Evolutionary conservation across 1,284 basidiomycete genomes (phyloP).

Genomic region (Ustilago loliicola): DNA sequence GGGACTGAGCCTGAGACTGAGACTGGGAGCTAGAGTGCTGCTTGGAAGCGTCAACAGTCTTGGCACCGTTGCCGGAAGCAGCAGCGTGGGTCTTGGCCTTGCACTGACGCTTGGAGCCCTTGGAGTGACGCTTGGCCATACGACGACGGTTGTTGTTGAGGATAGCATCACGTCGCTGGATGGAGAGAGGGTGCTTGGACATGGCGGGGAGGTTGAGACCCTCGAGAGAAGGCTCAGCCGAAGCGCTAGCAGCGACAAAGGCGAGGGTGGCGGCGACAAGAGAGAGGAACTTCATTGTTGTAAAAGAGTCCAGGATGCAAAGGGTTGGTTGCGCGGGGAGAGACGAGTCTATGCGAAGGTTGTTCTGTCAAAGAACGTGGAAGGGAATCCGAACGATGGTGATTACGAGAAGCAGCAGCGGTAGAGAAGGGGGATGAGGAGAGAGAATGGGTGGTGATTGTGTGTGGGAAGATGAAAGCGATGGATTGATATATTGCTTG

Average conservation of each 20-base stretch:
- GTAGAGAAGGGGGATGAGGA: background rate
- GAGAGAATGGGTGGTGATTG: background rate
- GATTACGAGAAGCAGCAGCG: slow-evolving; percentile 8
- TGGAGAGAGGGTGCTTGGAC: slow-evolving; percentile 47
- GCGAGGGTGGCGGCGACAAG: slow-evolving; percentile 43
- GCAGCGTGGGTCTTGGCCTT: slow-evolving; percentile 38
- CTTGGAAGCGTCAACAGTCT: slow-evolving; percentile 20
- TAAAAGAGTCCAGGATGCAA: background rate
- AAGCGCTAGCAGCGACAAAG: slow-evolving; percentile 38
- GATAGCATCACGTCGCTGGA: slow-evolving; percentile 49
- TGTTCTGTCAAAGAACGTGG: slow-evolving; percentile 33
- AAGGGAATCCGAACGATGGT: slow-evolving; percentile 4
- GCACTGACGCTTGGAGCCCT: slow-evolving; percentile 37
- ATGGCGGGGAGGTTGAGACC: slow-evolving; percentile 42
- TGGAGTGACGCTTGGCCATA: slow-evolving; percentile 31
- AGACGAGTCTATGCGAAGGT: background rate
- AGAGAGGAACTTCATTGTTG: slow-evolving; percentile 54
- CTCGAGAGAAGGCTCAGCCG: slow-evolving; percentile 30
- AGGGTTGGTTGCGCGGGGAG: background rate
- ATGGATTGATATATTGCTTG: slow-evolving; percentile 8
- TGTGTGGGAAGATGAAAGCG: background rate
- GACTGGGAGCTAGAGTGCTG: slow-evolving; percentile 21
- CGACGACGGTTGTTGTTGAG: slow-evolving; percentile 23
- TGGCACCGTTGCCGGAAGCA: slow-evolving; percentile 18
- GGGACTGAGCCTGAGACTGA: slow-evolving; percentile 18